Evolutionary conservation across 2,329 filamentous ascomycete species (phyloP).

Genomic region (Sarocladium kiliense): DNA sequence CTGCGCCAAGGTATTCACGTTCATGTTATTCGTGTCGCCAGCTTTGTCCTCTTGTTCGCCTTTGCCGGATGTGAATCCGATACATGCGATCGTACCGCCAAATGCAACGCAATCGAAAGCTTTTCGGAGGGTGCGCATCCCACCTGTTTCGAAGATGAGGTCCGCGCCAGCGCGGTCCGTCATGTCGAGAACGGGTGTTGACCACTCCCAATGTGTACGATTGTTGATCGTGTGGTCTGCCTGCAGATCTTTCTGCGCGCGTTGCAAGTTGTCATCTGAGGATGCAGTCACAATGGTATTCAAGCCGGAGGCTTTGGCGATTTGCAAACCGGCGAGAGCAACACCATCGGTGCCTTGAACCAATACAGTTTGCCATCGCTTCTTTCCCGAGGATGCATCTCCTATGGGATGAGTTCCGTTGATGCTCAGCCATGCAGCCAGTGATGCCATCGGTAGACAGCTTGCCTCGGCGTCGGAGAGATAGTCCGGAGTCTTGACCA

Average conservation of each 20-base stretch:
- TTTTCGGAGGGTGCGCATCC: conserved; percentile 35
- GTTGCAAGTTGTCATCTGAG: conserved; percentile 39
- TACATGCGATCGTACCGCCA: conserved; percentile 35
- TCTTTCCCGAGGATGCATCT: background rate
- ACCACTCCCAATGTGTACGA: conserved; percentile 38
- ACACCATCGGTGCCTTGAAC: conserved; percentile 46
- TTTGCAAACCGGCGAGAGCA: conserved; percentile 35
- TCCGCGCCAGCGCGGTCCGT: conserved; percentile 40
- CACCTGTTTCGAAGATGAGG: conserved; percentile 33
- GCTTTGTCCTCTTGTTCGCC: conserved; percentile 22
- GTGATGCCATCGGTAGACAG: conserved; percentile 14
- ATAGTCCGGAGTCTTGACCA: conserved; percentile 15
- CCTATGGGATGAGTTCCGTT: conserved; percentile 10
- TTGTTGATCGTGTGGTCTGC: conserved; percentile 45
- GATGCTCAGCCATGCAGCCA: conserved; percentile 16
- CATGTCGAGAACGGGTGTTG: conserved; percentile 34
- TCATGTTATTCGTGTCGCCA: conserved; percentile 5
- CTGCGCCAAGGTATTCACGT: conserved; percentile 26
- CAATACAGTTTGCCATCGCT: conserved; percentile 33
- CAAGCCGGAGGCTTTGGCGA: conserved; percentile 34
- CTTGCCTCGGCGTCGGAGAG: conserved; percentile 15
- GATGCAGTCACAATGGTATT: conserved; percentile 43
- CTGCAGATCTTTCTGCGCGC: conserved; percentile 29
- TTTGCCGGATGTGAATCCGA: conserved; percentile 28
- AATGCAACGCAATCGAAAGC: conserved; percentile 37